A percentile compares a stretch with the other conserved stretches of the same genome.
phyloP scores from a whole-genome alignment of 1,139 yeast species.

The Yamadazyma conglobata region DNA sequence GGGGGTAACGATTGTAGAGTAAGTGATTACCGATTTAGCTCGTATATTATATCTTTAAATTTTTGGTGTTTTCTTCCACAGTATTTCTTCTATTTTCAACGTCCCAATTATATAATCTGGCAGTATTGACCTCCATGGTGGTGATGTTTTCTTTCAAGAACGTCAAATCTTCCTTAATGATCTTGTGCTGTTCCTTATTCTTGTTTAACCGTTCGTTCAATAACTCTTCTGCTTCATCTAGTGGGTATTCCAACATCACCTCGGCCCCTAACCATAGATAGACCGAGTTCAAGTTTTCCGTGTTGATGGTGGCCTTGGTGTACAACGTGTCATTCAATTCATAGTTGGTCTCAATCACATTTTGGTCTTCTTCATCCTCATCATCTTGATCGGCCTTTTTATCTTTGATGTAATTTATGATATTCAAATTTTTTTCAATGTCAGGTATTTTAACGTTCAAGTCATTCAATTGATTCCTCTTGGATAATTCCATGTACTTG shows the following conservation, averaged over 20 bases:
- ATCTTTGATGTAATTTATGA: constrained; percentile 58
- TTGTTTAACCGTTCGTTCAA: constrained; percentile 59
- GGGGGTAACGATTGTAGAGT: too few relatives aligned
- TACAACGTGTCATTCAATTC: constrained; percentile 91
- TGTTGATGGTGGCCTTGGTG: constrained; percentile 72
- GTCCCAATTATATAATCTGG: constrained; percentile 94
- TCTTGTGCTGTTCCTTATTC: constrained; percentile 56
- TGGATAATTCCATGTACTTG: constrained; percentile 84
- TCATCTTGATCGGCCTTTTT: constrained; percentile 36
- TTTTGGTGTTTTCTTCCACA: constrained; percentile 34
- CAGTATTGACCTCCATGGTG: constrained; percentile 96
- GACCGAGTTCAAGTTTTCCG: constrained; percentile 48
- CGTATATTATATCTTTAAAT: constrained; percentile 12
- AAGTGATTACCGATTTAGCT: background rate
- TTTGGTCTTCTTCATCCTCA: constrained; percentile 33
- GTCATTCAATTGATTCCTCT: constrained; percentile 63
- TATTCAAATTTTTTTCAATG: constrained; percentile 74
- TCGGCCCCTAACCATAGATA: constrained; percentile 96
- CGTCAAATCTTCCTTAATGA: constrained; percentile 81
- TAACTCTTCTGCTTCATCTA: constrained; percentile 78
- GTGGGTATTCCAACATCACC: constrained; percentile 92
- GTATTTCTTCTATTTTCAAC: constrained; percentile 71
- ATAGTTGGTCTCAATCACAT: constrained; percentile 64
- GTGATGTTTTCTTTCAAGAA: constrained; percentile 90
- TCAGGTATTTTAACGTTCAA: constrained; percentile 82